Conservation (phyloP, 1,139 yeast species). For the Saccharomyces hybrid region DNA sequence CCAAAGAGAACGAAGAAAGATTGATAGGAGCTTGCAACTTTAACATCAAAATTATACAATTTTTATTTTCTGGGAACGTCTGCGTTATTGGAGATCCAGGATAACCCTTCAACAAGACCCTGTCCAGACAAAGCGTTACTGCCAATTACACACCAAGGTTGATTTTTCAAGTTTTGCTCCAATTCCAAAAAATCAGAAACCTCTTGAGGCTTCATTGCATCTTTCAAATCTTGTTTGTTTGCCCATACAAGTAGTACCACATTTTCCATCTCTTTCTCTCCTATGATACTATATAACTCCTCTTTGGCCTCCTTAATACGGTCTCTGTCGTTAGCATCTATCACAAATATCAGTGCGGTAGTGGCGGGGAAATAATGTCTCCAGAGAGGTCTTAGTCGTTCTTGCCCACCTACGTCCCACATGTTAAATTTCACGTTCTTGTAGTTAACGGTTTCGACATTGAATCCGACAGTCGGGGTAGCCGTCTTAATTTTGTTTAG, state of each 20-base stretch:
- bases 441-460: conserved; percentile 85
- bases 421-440: conserved; percentile 84
- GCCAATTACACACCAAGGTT: conserved; percentile 70
- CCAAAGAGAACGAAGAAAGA: not conserved
- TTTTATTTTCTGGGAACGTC: conserved; percentile 29
- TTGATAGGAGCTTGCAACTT: not conserved
- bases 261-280: conserved; percentile 63
- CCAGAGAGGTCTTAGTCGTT: conserved; percentile 84
- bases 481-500: conserved; percentile 48
- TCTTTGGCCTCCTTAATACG: conserved; percentile 72
- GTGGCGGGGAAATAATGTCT: conserved; percentile 93
- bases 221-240: conserved; percentile 76
- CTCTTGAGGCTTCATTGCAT: conserved; percentile 57
- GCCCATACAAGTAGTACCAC: conserved; percentile 80
- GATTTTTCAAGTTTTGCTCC: conserved; percentile 44
- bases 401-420: conserved; percentile 98
- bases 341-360: conserved; percentile 85
- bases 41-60: not conserved
- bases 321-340: conserved; percentile 68
- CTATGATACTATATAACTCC: conserved; percentile 67
- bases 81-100: conserved; percentile 63
- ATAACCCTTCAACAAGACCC: conserved; percentile 65
- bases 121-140: conserved; percentile 70
- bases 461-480: conserved; percentile 91
- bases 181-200: conserved; percentile 53